These are phyloP conservation scores for Talaromyces atroroseus DNA, from an alignment of 2,329 filamentous ascomycete genomes.

Conservation along the genomic window DNA sequence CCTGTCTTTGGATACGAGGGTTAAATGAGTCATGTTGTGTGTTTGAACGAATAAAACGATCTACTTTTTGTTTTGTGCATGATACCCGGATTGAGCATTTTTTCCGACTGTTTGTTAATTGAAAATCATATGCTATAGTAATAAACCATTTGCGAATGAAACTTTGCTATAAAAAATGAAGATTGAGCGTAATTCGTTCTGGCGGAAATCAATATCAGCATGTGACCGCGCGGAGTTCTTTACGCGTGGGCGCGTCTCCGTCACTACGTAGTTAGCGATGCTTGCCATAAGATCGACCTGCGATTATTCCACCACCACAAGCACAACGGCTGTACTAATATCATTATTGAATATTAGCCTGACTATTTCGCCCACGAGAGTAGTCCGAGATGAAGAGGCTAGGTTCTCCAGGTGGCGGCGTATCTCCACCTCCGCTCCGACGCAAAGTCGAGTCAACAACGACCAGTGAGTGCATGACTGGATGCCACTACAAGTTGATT, in stretches of 20 bases:
- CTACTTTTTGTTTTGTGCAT: constrained; percentile 13
- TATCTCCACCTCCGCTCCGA: constrained; percentile 56
- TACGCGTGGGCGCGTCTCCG: constrained; percentile 13
- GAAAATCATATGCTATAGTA: not conserved
- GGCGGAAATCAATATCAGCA: constrained; percentile 20
- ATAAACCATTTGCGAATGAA: not conserved
- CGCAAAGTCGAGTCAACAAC: constrained; percentile 51
- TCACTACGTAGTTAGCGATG: not conserved
- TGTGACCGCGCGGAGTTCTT: constrained; percentile 35
- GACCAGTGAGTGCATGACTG: constrained; percentile 41
- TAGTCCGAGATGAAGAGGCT: constrained; percentile 28
- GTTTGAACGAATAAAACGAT: not conserved
- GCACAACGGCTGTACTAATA: not conserved
- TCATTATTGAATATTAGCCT: not conserved
- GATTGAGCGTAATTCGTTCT: too few relatives aligned
- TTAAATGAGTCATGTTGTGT: constrained; percentile 43
- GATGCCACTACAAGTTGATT: not conserved
- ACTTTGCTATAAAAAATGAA: not conserved
- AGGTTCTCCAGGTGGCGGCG: constrained; percentile 33
- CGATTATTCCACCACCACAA: not conserved
- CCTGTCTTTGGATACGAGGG: constrained; percentile 55
- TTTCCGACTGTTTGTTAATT: not conserved
- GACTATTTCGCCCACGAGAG: not conserved
- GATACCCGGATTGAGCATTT: constrained; percentile 8
- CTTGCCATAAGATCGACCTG: too few relatives aligned